Base-by-base conservation (phyloP, 73 alveolate genomes). In the Paramecium tetraurelia region DNA sequence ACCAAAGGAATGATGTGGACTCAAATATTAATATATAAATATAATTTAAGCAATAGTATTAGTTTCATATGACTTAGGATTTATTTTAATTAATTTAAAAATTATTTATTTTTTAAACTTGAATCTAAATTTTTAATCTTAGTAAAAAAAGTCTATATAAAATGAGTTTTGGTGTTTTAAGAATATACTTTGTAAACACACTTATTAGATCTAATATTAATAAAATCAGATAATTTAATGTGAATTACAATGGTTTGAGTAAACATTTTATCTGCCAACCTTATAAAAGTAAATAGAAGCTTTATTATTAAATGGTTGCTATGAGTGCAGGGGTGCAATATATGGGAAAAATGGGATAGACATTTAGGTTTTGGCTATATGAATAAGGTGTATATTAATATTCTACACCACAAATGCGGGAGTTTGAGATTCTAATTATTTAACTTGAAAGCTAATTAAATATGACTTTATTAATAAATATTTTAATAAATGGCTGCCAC, bases 401-500 rank as follows among this genome's bases (percentile, higher is more conserved):
- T 53, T 53, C 5, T 53, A 53, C 6, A 12, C 69, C 69, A 53
- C 69, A 53, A 53, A 18, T 53, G 21, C 35, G 69, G 69, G 69
- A 53, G 18, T 53, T 53, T 18, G 21, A 53, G 69, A 53, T 53
- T 53, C 69, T 53, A 53, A 53, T 5, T 53, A 53, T 53, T 53
- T 53, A 53, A 53, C 29, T n/a, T 18, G 33, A 53, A 53, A 18
- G 31, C 69, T 53, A 53, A 53, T 53, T 53, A 53, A 53, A 53
- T 27, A 27, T 53, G 69, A 53, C 69, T 18, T 68, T 63, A 63
- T 63, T 63, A 63, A 63, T 63, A 63, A 63, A 31, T 63, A 63
- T 63, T 63, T 63, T 63, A 63, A 63, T 63, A 63, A 63, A 63
- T 63, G 84, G 84, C 84, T 63, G 14, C 50, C 84, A 33, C 46